Conservation (phyloP, 176 grass and related monocot genomes). For the Triticum urartu region DNA sequence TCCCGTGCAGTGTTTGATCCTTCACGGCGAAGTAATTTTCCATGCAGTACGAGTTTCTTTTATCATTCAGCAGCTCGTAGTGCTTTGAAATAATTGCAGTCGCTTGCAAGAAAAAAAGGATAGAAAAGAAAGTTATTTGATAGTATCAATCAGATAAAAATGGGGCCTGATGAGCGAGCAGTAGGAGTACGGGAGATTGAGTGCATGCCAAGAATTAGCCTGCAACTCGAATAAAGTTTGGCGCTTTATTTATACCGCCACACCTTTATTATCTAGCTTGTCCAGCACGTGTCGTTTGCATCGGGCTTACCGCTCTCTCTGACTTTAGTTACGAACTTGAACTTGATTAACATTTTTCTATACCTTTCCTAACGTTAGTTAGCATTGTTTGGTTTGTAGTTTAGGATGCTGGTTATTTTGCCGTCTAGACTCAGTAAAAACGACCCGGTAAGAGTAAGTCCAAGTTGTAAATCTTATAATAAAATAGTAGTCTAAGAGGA, state of each 20-base stretch:
- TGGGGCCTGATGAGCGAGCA: neutral
- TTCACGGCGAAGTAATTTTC: conserved; percentile 35
- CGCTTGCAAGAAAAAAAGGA: neutral
- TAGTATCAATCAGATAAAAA: neutral
- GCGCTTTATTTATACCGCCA: conserved; percentile 34
- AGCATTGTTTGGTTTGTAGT: neutral
- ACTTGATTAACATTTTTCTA: neutral
- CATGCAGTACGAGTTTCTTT: neutral
- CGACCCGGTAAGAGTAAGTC: neutral
- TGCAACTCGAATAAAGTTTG: conserved; percentile 56
- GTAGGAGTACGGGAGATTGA: conserved; percentile 27
- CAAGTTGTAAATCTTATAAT: neutral
- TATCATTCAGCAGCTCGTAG: neutral
- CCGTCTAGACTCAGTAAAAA: neutral
- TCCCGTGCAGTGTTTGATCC: conserved; percentile 27
- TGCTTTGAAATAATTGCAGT: conserved; percentile 41
- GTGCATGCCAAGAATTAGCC: conserved; percentile 60
- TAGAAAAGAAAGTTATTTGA: neutral
- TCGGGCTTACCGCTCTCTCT: conserved; percentile 36
- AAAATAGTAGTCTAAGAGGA: neutral
- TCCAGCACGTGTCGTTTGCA: conserved; percentile 46
- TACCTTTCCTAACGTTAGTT: neutral
- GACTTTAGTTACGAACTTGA: conserved; percentile 1
- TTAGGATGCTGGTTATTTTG: neutral
- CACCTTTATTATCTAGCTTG: conserved; percentile 25